Percentiles rank a stretch among this genome's conserved stretches.
phyloP scores from a whole-genome alignment of 2,329 filamentous ascomycete species.

The Microsporum canis region DNA sequence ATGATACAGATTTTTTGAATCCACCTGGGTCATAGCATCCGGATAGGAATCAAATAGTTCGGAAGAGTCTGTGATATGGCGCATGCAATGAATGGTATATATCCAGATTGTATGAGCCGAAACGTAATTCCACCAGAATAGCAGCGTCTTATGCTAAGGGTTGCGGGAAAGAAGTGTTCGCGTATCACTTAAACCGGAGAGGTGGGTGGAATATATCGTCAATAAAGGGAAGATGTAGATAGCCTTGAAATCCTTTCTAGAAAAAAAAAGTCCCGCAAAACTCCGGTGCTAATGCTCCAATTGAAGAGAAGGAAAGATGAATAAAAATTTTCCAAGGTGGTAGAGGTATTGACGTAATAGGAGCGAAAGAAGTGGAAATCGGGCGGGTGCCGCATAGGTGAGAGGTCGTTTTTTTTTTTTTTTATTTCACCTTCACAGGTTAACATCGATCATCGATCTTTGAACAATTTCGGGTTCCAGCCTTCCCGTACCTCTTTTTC shows the following conservation, averaged over 20 bases:
- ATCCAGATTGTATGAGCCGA: not conserved
- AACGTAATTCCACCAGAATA: not conserved
- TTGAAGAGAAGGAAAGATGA: not conserved
- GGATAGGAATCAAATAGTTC: too few relatives aligned
- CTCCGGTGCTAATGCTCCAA: constrained; percentile 3
- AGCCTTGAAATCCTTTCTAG: not conserved
- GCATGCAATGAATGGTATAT: not conserved
- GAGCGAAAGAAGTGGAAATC: not conserved
- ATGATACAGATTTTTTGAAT: not conserved
- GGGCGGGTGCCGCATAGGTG: not conserved
- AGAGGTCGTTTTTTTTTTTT: not conserved
- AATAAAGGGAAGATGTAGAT: not conserved
- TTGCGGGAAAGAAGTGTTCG: not conserved
- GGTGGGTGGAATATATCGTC: not conserved
- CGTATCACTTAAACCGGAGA: not conserved
- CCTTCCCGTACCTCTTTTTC: constrained; percentile 74
- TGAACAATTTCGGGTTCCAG: constrained; percentile 92
- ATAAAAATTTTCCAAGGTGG: not conserved
- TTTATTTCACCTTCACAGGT: constrained; percentile 3
- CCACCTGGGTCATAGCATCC: not conserved
- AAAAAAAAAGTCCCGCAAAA: not conserved
- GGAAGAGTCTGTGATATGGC: not conserved
- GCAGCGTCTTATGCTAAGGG: not conserved
- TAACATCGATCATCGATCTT: constrained; percentile 51
- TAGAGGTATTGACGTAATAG: not conserved